Base-by-base conservation (phyloP, 768 basidiomycete species). In the Xerocomus brunneocitrinus region DNA sequence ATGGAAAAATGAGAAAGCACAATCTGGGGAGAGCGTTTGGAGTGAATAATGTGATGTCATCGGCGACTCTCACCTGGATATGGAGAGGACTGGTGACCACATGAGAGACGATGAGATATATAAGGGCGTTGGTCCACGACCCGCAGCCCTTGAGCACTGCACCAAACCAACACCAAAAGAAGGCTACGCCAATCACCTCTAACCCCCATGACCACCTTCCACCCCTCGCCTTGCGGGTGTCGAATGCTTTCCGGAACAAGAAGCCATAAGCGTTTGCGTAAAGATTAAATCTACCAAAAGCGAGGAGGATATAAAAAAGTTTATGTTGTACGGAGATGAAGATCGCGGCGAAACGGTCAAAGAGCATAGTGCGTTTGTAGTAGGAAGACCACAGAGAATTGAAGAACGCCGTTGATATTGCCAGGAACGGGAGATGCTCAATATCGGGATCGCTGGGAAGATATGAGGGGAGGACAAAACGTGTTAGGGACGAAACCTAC, bases 1-100 rank as follows among this genome's bases (percentile, higher is more conserved):
- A 94, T 92, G 46, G 91, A 87, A 68, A 95, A 99, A 74, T 99
- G 97, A 8, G 97, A 99, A 27, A 98, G 82, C 1, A 98, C 95
- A 62, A 99, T 98, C 87, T 88, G 60, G 16, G 25, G 30, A 42
- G 39, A 31, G 40, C 19, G 34, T 2, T 8, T 30, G 59, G 14
- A 34, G 49, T 65, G 39, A 65, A 48, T 16, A 16, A 24, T 3
- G 34, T 49, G 9, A 24, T 22, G 25, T 27, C 14, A 24, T 27
- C n/a, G 1, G 9, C 30, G 30, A 58, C 42, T 22, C 49, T 41
- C 62, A 89, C 95, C 82, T 98, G 97, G 31, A 98, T 82, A 65
- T 99, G 97, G 24, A 99, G 77, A 5, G 97, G 97, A 63, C 91
- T 91, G 6, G 95, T 84, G 12, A 83, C 83, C 38, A 87, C 74